Evolutionary conservation across 345 rosid species (phyloP).

Genomic region (Boechera stricta): DNA sequence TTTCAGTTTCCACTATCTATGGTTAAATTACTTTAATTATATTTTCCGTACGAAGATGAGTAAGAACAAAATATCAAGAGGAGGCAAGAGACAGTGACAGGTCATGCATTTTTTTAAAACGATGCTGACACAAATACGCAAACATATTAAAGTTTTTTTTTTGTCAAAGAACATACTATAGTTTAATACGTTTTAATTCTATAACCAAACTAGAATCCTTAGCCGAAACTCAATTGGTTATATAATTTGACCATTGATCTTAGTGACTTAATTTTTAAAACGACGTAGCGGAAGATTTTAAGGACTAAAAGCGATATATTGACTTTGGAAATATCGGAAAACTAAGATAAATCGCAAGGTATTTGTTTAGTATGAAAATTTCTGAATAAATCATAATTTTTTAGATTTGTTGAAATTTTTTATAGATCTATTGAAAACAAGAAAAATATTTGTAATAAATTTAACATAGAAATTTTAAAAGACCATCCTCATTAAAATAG

Average conservation of each 20-base stretch:
- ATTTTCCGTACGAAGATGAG: slow-evolving; percentile 27
- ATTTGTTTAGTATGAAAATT: too few relatives aligned
- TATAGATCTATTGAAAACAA: too few relatives aligned
- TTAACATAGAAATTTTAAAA: too few relatives aligned
- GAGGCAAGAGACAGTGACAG: slow-evolving; percentile 16
- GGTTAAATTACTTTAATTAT: slow-evolving; percentile 12
- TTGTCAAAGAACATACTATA: neutral
- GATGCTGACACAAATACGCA: slow-evolving; percentile 23
- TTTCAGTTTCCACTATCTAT: slow-evolving; percentile 36
- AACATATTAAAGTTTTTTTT: neutral
- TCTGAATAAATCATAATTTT: too few relatives aligned
- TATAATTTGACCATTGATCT: neutral
- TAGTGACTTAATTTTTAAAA: neutral
- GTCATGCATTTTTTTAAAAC: neutral
- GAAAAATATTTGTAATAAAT: too few relatives aligned
- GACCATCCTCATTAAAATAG: neutral
- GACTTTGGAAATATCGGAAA: neutral
- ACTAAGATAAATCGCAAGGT: neutral
- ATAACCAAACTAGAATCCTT: neutral
- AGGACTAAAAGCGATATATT: neutral
- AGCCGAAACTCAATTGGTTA: neutral
- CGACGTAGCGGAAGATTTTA: neutral
- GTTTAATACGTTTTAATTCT: neutral
- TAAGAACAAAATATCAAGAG: slow-evolving; percentile 20
- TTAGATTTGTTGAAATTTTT: too few relatives aligned